These are phyloP conservation scores for Aureobasidium leucospermi DNA, from an alignment of 2,329 filamentous ascomycete species.

Conservation along the genomic window DNA sequence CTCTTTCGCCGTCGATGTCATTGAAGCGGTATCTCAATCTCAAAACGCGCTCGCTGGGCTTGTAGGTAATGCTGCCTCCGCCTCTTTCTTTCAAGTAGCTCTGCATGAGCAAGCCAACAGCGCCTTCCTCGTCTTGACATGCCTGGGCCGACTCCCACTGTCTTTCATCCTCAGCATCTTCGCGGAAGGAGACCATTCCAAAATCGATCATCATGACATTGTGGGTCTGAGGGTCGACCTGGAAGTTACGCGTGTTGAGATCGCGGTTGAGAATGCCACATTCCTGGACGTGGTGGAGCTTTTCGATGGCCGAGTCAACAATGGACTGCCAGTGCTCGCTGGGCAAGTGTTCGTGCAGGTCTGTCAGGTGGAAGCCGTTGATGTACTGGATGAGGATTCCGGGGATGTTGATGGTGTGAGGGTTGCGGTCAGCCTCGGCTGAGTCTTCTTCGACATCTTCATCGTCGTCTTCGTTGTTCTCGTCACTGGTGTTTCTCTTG, in stretches of 20 bases:
- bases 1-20: neutral
- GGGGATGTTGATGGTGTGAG: neutral
- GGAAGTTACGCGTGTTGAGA: neutral
- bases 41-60: neutral
- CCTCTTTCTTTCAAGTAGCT: neutral
- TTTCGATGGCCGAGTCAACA: neutral
- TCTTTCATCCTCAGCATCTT: neutral
- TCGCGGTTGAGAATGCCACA: neutral
- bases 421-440: neutral
- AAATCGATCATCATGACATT: slow-evolving; percentile 6
- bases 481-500: no score
- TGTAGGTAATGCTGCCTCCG: neutral
- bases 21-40: neutral
- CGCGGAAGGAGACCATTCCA: neutral
- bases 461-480: neutral
- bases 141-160: neutral
- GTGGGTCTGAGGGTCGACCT: neutral
- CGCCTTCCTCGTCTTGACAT: neutral
- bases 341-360: neutral
- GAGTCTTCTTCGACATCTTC: neutral
- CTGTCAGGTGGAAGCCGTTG: neutral
- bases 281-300: neutral
- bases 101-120: neutral
- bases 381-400: neutral
- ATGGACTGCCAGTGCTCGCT: neutral